A percentile compares a stretch with the other conserved stretches of the same genome.
These are phyloP conservation scores for Adiantum capillusveneris DNA, from an alignment of 75 land plant species.

Conservation along the genomic window DNA sequence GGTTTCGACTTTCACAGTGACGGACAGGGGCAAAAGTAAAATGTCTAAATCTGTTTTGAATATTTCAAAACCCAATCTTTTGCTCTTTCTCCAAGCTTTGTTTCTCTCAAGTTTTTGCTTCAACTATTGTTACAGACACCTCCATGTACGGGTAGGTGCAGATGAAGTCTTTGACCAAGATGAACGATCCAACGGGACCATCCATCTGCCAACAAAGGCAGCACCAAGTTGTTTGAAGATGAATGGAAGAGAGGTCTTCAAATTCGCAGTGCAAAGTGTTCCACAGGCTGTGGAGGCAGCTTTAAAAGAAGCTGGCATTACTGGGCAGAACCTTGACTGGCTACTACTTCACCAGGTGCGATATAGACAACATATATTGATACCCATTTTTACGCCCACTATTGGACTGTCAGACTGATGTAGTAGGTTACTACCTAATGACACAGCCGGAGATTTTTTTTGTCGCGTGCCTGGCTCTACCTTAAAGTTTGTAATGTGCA, in stretches of 20 bases:
- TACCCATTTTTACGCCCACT: no score
- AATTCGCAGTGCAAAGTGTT: slow-evolving; percentile 76
- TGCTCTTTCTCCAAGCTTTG: no score
- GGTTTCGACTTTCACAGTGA: slow-evolving; percentile 89
- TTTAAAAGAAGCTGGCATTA: slow-evolving; percentile 69
- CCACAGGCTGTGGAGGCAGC: slow-evolving; percentile 76
- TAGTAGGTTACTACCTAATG: no score
- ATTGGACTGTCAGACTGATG: no score
- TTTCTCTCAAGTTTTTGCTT: not conserved
- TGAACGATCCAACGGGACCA: slow-evolving; percentile 32
- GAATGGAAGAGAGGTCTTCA: slow-evolving; percentile 98
- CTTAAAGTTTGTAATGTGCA: no score
- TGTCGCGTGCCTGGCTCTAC: no score
- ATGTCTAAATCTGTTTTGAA: not conserved
- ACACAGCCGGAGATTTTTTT: no score
- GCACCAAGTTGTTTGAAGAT: slow-evolving; percentile 68
- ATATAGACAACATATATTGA: no score
- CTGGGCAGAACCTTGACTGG: slow-evolving; percentile 67
- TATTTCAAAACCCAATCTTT: no score
- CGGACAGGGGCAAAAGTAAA: slow-evolving; percentile 76
- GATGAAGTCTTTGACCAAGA: slow-evolving; percentile 13
- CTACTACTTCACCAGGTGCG: slow-evolving; percentile 97
- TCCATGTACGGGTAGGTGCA: slow-evolving; percentile 36
- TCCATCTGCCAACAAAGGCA: slow-evolving; percentile 34
- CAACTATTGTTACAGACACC: slow-evolving; percentile 41